Evolutionary conservation across 345 rosid genomes (phyloP).

Genomic region (Lepidium didymum): DNA sequence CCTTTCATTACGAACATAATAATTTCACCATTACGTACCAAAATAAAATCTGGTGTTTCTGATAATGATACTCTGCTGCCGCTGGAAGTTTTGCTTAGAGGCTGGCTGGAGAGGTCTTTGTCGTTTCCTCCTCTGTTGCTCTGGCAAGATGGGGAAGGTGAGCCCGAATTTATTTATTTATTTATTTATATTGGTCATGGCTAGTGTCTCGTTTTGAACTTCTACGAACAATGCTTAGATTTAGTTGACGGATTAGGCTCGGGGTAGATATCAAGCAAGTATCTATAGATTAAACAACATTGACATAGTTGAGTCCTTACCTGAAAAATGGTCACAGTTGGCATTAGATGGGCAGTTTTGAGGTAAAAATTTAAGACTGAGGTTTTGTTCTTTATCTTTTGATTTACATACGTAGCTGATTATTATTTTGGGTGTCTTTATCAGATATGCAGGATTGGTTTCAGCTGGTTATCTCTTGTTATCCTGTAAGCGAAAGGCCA

Average conservation of each 20-base stretch:
- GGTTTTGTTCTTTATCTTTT: background rate
- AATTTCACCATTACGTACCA: slow-evolving; percentile 39
- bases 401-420: slow-evolving; percentile 10
- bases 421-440: slow-evolving; percentile 13
- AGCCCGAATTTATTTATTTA: background rate
- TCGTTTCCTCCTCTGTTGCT: slow-evolving; percentile 63
- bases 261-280: background rate
- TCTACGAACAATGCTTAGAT: background rate
- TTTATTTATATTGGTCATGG: background rate
- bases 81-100: slow-evolving; percentile 42
- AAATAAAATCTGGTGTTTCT: slow-evolving; percentile 29
- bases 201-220: slow-evolving; percentile 1
- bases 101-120: slow-evolving; percentile 65
- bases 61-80: slow-evolving; percentile 22
- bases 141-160: slow-evolving; percentile 64
- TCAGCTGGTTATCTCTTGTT: slow-evolving; percentile 74
- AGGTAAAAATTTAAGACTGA: background rate
- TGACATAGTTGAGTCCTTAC: background rate
- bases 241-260: slow-evolving; percentile 9
- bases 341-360: slow-evolving; percentile 2
- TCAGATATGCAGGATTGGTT: slow-evolving; percentile 88
- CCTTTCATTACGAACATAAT: slow-evolving; percentile 54
- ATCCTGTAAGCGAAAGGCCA: slow-evolving; percentile 42
- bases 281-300: background rate
- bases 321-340: slow-evolving; percentile 8